A percentile compares a stretch with the other conserved stretches of the same genome.
These are phyloP conservation scores for Yamagishiella unicocca DNA, from an alignment of 139 green algal genomes.

Conservation along the genomic window DNA sequence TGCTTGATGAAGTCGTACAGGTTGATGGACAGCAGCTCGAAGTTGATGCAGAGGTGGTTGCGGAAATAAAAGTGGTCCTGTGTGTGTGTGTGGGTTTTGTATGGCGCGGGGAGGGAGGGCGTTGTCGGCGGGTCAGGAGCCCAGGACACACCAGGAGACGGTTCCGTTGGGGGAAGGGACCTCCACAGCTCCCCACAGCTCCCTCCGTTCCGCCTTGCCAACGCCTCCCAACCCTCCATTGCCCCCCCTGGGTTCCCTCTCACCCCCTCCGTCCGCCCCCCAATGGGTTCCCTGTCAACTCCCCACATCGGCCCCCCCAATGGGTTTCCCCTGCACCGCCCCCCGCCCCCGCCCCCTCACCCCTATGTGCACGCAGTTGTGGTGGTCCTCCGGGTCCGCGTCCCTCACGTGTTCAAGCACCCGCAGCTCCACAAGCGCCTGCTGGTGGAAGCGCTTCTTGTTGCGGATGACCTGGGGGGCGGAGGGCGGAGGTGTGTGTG, in stretches of 20 bases:
- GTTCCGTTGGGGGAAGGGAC: too few species aligned
- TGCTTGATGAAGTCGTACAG: constrained; percentile 93
- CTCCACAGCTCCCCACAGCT: background rate
- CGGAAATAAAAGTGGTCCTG: constrained; percentile 86
- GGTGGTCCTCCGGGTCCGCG: constrained; percentile 66
- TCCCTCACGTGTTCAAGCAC: constrained; percentile 71
- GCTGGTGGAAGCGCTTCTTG: constrained; percentile 89
- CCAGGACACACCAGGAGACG: too few species aligned
- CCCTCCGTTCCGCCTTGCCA: background rate
- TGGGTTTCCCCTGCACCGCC: background rate
- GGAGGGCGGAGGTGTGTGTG: too few species aligned
- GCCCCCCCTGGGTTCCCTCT: background rate
- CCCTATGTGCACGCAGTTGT: constrained; percentile 82
- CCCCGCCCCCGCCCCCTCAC: constrained; percentile 7
- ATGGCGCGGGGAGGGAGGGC: background rate
- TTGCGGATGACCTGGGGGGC: constrained; percentile 81
- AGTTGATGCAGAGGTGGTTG: constrained; percentile 90
- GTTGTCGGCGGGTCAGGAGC: background rate
- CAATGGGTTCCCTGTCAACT: background rate
- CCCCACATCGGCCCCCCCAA: background rate
- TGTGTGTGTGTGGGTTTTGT: constrained; percentile 54
- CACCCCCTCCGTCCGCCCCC: background rate
- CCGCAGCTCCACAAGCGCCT: constrained; percentile 83
- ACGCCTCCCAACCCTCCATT: background rate
- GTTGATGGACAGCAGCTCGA: constrained; percentile 91